These are phyloP conservation scores for Sugiyamaella japonica DNA, from an alignment of 1,139 yeast genomes.

Conservation along the genomic window DNA sequence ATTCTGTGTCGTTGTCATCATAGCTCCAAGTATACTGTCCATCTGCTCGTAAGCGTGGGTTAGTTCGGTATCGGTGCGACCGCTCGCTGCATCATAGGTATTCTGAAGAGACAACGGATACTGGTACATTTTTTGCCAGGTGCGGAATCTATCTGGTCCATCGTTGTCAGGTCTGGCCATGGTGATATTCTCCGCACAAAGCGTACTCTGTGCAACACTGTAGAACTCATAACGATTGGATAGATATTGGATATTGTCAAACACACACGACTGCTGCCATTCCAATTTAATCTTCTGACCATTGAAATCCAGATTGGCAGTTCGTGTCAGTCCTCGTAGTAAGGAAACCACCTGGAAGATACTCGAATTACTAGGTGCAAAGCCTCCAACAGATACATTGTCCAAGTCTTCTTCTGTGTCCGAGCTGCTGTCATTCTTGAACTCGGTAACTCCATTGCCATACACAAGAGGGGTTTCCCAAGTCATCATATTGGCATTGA, in stretches of 20 bases:
- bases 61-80: slow-evolving; percentile 9
- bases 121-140: slow-evolving; percentile 15
- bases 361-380: slow-evolving; percentile 13
- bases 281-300: slow-evolving; percentile 12
- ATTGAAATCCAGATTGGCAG: slow-evolving; percentile 7
- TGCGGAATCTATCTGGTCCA: slow-evolving; percentile 3
- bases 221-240: slow-evolving; percentile 12
- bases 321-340: slow-evolving; percentile 9
- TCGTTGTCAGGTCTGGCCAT: slow-evolving; percentile 9
- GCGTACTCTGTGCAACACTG: slow-evolving; percentile 14
- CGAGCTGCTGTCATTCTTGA: neutral
- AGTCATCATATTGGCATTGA: slow-evolving; percentile 61
- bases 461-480: slow-evolving; percentile 50
- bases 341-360: slow-evolving; percentile 13
- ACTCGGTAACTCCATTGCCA: slow-evolving; percentile 30
- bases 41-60: slow-evolving; percentile 11
- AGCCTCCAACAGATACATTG: slow-evolving; percentile 9
- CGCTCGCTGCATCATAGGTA: slow-evolving; percentile 5
- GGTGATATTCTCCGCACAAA: slow-evolving; percentile 12
- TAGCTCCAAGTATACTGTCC: slow-evolving; percentile 2
- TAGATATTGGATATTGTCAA: slow-evolving; percentile 12
- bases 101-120: slow-evolving; percentile 11
- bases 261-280: slow-evolving; percentile 15
- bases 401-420: slow-evolving; percentile 10
- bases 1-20: slow-evolving; percentile 8